Evolutionary conservation across 2,329 filamentous ascomycete genomes (phyloP), one percentile per base, ranked within the genome.

Genomic region (Alternaria viburni): DNA sequence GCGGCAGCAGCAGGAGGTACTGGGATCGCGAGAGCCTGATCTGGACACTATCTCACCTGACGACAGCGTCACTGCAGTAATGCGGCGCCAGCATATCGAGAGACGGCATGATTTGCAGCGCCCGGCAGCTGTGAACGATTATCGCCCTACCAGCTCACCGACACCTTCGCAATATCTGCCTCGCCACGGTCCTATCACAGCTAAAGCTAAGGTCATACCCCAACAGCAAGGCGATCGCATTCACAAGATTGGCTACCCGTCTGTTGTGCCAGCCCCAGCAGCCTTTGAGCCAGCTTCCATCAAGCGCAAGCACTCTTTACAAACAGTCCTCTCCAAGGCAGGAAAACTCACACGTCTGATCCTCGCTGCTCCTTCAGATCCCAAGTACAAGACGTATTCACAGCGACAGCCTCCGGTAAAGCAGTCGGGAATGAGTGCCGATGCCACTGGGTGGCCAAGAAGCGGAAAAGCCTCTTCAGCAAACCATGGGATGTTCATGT

Each of bases 301-400:
- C 50, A 55, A 46, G 43, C 15, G 17, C n/a, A 36, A 47, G 28
- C 43, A 32, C 8, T 46, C 58, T 1, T 13, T 59, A 4, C 51
- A 59, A n/a, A 46, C 51, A 11, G 52, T 58, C 2, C 19, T 54
- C 26, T 60, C 43, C 17, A 58, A 54, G 10, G 54, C 52, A 3
- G 61, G 62, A 45, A 68, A 57, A 50, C 54, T 68, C 5, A 43
- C 62, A 6, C 67, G 71, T 12, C 62, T 58, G 21, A 26, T 71
- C 7, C 62, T 74, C n/a, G 57, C 65, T 9, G 60, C 61, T 17
- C 66, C 70, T 3, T 60, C 59, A 3, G 57, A 67, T 17, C 47
- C 59, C 15, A 59, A 57, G 9, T 47, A 57, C 3, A 69, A 69
- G 23, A 66, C 65, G 8, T 52, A 52, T 28, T 67, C 67, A n/a